Percentiles rank a stretch among this genome's conserved stretches.
Evolutionary conservation across 2,329 filamentous ascomycete species (phyloP).

Genomic region (Nemania bipapillata): DNA sequence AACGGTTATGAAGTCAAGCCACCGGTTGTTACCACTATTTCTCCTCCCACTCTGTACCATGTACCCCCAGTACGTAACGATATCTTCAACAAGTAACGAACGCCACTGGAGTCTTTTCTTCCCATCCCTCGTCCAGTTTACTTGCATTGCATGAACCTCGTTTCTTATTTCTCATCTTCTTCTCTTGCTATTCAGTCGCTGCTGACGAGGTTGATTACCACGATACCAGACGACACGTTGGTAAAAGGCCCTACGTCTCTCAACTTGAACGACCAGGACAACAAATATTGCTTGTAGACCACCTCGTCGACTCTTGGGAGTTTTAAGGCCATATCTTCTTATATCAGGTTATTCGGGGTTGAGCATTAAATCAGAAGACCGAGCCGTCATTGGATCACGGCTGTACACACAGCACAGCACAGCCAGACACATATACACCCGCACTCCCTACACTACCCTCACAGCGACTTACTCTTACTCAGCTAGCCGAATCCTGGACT

Average conservation of each 20-base stretch:
- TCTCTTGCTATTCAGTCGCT: slow-evolving; percentile 9
- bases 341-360: slow-evolving; percentile 12
- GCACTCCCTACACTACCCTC: not conserved
- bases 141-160: slow-evolving; percentile 31
- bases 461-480: slow-evolving; percentile 35
- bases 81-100: slow-evolving; percentile 39
- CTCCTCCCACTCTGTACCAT: slow-evolving; percentile 35
- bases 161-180: slow-evolving; percentile 23
- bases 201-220: slow-evolving; percentile 15
- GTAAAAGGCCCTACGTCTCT: slow-evolving; percentile 3
- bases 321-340: not conserved
- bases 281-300: slow-evolving; percentile 12
- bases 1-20: slow-evolving; percentile 41
- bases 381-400: slow-evolving; percentile 12
- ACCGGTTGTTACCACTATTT: slow-evolving; percentile 37
- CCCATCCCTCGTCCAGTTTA: slow-evolving; percentile 30
- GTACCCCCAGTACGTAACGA: slow-evolving; percentile 39
- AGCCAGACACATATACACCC: slow-evolving; percentile 11
- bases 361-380: slow-evolving; percentile 13
- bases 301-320: slow-evolving; percentile 16
- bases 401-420: slow-evolving; percentile 12
- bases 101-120: slow-evolving; percentile 34
- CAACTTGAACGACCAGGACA: slow-evolving; percentile 4
- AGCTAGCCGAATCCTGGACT: slow-evolving; percentile 43
- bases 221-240: slow-evolving; percentile 3